Percentiles rank a stretch among this genome's conserved stretches.
Evolutionary conservation across 306 rosid species (phyloP).

Genomic region (Adenanthera pavonina): DNA sequence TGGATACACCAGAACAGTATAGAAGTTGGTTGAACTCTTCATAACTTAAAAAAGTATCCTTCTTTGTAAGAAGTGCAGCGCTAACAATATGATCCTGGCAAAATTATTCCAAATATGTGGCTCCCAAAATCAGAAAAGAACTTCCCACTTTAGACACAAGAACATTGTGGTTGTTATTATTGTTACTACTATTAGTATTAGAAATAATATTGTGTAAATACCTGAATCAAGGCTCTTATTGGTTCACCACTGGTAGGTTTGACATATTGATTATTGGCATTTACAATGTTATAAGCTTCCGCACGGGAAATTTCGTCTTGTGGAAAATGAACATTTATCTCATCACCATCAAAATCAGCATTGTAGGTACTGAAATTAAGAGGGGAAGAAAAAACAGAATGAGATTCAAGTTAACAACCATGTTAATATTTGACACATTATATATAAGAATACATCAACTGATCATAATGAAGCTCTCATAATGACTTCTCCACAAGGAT

Average conservation of each 20-base stretch:
- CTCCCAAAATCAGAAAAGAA: slow-evolving; percentile 26
- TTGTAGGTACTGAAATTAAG: slow-evolving; percentile 75
- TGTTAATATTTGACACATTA: slow-evolving; percentile 12
- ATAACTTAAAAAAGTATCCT: slow-evolving; percentile 71
- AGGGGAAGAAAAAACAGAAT: neutral
- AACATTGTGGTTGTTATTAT: neutral
- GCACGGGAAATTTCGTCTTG: slow-evolving; percentile 98
- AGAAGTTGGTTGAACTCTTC: slow-evolving; percentile 89
- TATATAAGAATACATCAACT: neutral
- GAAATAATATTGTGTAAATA: slow-evolving; percentile 26
- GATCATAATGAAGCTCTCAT: slow-evolving; percentile 49
- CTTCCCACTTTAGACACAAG: neutral
- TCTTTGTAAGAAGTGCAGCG: slow-evolving; percentile 90
- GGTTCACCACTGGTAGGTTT: slow-evolving; percentile 99
- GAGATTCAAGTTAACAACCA: slow-evolving; percentile 27
- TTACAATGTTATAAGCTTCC: slow-evolving; percentile 93
- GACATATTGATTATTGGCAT: slow-evolving; percentile 95
- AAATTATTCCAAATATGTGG: slow-evolving; percentile 31
- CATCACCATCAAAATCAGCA: slow-evolving; percentile 99
- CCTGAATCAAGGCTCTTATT: slow-evolving; percentile 95
- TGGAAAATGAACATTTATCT: slow-evolving; percentile 97
- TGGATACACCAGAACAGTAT: slow-evolving; percentile 79
- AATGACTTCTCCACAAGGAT: slow-evolving; percentile 6
- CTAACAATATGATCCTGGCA: slow-evolving; percentile 92
- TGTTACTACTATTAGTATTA: neutral